These are phyloP conservation scores for Candida nemodendra DNA, from an alignment of 805 yeast species.

Conservation along the genomic window DNA sequence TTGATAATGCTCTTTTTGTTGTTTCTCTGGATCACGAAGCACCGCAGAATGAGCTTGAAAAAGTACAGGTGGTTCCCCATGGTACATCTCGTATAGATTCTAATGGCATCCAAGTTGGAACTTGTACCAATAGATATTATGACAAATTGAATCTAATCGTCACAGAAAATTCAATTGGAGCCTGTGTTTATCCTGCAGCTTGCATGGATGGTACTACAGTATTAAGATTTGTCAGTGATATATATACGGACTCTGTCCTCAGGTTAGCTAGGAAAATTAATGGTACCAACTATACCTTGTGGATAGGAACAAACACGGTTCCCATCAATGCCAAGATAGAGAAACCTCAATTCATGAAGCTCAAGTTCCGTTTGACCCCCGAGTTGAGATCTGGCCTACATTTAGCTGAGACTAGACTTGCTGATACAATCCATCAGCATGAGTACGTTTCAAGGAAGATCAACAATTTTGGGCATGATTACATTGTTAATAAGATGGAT, in stretches of 20 bases:
- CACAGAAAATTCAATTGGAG: constrained; percentile 56
- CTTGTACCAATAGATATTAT: constrained; percentile 60
- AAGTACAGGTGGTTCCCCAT: constrained; percentile 49
- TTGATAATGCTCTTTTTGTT: constrained; percentile 53
- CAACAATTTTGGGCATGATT: constrained; percentile 30
- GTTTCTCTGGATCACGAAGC: constrained; percentile 49
- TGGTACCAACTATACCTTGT: constrained; percentile 54
- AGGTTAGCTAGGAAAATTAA: constrained; percentile 57
- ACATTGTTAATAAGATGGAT: constrained; percentile 38
- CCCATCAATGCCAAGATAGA: constrained; percentile 30
- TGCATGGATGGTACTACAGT: constrained; percentile 60
- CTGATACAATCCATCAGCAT: constrained; percentile 58
- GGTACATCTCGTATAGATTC: constrained; percentile 47
- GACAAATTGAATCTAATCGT: constrained; percentile 56
- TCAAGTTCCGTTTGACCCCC: constrained; percentile 40
- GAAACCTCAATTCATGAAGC: constrained; percentile 37
- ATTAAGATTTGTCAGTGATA: constrained; percentile 53
- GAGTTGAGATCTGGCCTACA: constrained; percentile 49
- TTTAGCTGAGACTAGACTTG: constrained; percentile 55
- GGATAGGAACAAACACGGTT: constrained; percentile 42
- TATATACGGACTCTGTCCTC: constrained; percentile 56
- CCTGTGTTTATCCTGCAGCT: constrained; percentile 57
- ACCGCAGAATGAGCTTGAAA: constrained; percentile 47
- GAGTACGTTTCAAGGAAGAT: constrained; percentile 44
- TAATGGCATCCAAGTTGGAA: constrained; percentile 51